These are phyloP conservation scores for Globisporangium recalcitrans DNA, from an alignment of 352 stramenopile genomes.

Conservation along the genomic window DNA sequence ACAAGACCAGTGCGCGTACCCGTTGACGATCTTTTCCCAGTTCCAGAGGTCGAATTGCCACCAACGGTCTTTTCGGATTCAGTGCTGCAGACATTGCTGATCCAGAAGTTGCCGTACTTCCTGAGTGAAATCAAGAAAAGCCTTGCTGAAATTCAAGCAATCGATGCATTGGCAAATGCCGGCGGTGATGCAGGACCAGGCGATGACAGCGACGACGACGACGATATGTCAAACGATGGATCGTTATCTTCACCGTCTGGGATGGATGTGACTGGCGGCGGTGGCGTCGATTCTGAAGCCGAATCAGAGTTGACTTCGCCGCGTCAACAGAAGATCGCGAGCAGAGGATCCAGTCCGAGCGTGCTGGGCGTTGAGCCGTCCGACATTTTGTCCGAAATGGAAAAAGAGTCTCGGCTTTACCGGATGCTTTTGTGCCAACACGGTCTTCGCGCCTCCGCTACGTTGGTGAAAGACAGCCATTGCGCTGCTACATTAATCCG, in stretches of 20 bases:
- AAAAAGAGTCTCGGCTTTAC: conserved; percentile 70
- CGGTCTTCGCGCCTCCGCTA: conserved; percentile 60
- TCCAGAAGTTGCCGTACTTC: conserved; percentile 73
- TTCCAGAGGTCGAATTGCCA: conserved; percentile 73
- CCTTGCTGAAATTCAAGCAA: conserved; percentile 44
- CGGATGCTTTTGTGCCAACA: conserved; percentile 79
- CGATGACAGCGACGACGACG: conserved; percentile 74
- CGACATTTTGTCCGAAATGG: conserved; percentile 59
- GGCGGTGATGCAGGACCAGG: conserved; percentile 27
- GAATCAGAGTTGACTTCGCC: conserved; percentile 42
- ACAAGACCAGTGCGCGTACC: conserved; percentile 74
- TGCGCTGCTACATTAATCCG: conserved; percentile 65
- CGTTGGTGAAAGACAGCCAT: conserved; percentile 62
- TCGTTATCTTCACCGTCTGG: conserved; percentile 61
- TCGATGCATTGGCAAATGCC: conserved; percentile 33
- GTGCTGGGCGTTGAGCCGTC: conserved; percentile 30
- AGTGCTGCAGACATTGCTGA: conserved; percentile 60
- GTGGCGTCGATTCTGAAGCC: conserved; percentile 52
- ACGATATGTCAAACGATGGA: conserved; percentile 85
- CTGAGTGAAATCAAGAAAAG: conserved; percentile 75
- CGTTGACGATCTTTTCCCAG: conserved; percentile 73
- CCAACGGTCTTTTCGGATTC: conserved; percentile 61
- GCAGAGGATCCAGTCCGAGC: neutral
- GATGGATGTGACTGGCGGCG: conserved; percentile 43
- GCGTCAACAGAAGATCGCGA: conserved; percentile 20